phyloP scores from a whole-genome alignment of 768 basidiomycete genomes.

The Daedaleopsis sinensis region DNA sequence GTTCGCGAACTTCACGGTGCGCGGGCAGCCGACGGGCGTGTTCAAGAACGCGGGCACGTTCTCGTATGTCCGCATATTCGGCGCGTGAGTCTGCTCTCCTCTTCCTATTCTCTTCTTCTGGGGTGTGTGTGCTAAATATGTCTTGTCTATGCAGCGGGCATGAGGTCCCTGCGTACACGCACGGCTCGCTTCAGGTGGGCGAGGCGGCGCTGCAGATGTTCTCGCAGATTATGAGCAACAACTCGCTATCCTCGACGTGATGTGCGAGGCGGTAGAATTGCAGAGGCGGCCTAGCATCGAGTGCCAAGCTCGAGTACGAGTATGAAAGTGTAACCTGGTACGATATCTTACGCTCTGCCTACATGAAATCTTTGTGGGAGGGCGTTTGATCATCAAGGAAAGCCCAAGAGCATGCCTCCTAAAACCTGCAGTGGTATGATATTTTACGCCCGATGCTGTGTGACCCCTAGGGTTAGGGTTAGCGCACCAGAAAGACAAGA shows the following conservation, averaged over 20 bases:
- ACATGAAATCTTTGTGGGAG: too few relatives aligned
- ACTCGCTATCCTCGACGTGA: conserved; percentile 26
- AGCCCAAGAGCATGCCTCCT: too few relatives aligned
- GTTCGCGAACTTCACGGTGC: conserved; percentile 53
- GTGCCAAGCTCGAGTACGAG: too few relatives aligned
- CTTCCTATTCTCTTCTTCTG: neutral
- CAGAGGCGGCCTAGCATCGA: too few relatives aligned
- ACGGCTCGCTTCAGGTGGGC: conserved; percentile 27
- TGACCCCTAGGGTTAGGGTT: neutral
- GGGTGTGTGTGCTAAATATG: conserved; percentile 1
- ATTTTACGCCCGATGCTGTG: neutral
- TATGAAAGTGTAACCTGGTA: neutral
- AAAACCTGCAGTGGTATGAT: too few relatives aligned
- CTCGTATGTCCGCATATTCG: conserved; percentile 55
- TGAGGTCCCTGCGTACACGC: conserved; percentile 34
- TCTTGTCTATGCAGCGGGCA: conserved; percentile 24
- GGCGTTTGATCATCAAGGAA: too few relatives aligned
- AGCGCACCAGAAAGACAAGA: neutral
- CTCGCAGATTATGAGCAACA: conserved; percentile 34
- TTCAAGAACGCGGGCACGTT: conserved; percentile 63
- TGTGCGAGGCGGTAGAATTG: neutral
- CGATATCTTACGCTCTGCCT: too few relatives aligned
- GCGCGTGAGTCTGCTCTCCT: conserved; percentile 25
- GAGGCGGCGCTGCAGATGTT: conserved; percentile 35
- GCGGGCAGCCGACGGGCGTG: conserved; percentile 50